Conservation (phyloP, 768 basidiomycete species). For the Crassisporium funariophilum region DNA sequence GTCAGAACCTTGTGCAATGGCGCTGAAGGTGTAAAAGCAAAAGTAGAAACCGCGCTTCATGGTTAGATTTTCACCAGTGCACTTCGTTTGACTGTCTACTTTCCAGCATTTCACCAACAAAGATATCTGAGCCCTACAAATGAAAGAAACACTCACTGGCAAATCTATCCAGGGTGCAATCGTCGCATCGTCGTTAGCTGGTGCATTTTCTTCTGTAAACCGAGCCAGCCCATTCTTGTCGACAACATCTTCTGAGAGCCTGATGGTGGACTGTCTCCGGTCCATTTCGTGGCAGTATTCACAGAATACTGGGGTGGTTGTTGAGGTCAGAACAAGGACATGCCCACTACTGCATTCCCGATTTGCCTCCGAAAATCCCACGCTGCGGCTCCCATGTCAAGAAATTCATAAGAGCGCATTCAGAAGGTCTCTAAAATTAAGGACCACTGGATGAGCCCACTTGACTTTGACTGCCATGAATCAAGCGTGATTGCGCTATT, state of each 20-base stretch:
- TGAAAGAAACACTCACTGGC: constrained; percentile 23
- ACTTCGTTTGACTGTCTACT: too few relatives aligned
- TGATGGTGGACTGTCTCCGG: constrained; percentile 18
- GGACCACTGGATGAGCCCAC: too few relatives aligned
- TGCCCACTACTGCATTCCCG: too few relatives aligned
- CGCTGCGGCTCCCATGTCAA: too few relatives aligned
- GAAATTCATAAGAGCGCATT: too few relatives aligned
- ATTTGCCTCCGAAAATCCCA: too few relatives aligned
- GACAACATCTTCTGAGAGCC: constrained; percentile 27
- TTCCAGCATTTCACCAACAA: background rate
- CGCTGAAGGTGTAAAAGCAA: background rate
- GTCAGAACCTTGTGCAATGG: background rate
- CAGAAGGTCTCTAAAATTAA: too few relatives aligned
- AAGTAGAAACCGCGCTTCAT: background rate
- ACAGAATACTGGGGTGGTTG: constrained; percentile 15
- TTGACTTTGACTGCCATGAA: too few relatives aligned
- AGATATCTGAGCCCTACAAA: constrained; percentile 1
- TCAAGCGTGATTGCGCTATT: too few relatives aligned
- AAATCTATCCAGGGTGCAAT: constrained; percentile 36
- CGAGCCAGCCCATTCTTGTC: constrained; percentile 29
- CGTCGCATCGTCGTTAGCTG: constrained; percentile 23
- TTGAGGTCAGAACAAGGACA: too few relatives aligned
- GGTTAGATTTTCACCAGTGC: background rate
- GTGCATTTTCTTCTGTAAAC: constrained; percentile 13
- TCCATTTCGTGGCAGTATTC: constrained; percentile 18